Evolutionary conservation across 2,329 filamentous ascomycete species (phyloP).

Genomic region (Aspergillus sp.): DNA sequence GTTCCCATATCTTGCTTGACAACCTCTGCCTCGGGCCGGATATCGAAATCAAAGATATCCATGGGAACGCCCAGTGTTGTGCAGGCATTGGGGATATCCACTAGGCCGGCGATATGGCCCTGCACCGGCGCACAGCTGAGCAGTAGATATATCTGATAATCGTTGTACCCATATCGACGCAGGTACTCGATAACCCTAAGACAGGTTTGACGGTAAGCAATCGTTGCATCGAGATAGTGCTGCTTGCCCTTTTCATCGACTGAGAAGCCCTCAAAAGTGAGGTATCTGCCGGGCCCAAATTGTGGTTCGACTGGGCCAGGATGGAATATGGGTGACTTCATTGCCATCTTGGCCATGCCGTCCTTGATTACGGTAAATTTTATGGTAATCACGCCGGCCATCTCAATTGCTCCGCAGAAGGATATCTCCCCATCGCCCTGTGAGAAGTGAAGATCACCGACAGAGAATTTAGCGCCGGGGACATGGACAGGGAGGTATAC

Average conservation of each 20-base stretch:
- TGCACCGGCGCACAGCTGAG: slow-evolving; percentile 84
- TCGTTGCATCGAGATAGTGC: slow-evolving; percentile 81
- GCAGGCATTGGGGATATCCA: slow-evolving; percentile 88
- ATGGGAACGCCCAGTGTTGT: slow-evolving; percentile 85
- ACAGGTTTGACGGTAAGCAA: slow-evolving; percentile 81
- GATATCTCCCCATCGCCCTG: slow-evolving; percentile 90
- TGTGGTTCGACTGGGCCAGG: slow-evolving; percentile 86
- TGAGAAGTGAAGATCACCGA: slow-evolving; percentile 84
- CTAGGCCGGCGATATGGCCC: slow-evolving; percentile 84
- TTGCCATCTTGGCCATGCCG: slow-evolving; percentile 70
- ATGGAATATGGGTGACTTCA: slow-evolving; percentile 82
- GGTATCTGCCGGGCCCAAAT: slow-evolving; percentile 76
- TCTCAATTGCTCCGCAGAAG: slow-evolving; percentile 88
- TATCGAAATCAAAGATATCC: slow-evolving; percentile 95
- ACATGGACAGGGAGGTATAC: slow-evolving; percentile 89
- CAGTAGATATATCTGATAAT: slow-evolving; percentile 82
- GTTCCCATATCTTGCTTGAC: slow-evolving; percentile 67
- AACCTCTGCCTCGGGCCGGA: slow-evolving; percentile 64
- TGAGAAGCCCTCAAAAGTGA: slow-evolving; percentile 87
- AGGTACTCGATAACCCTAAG: slow-evolving; percentile 79
- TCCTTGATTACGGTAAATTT: slow-evolving; percentile 86
- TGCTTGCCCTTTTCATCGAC: slow-evolving; percentile 88
- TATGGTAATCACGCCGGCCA: slow-evolving; percentile 87
- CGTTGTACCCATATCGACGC: slow-evolving; percentile 66
- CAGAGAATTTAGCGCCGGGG: slow-evolving; percentile 80